Conservation (phyloP, 1,284 basidiomycete genomes). For the Ustanciosporium gigantosporum region DNA sequence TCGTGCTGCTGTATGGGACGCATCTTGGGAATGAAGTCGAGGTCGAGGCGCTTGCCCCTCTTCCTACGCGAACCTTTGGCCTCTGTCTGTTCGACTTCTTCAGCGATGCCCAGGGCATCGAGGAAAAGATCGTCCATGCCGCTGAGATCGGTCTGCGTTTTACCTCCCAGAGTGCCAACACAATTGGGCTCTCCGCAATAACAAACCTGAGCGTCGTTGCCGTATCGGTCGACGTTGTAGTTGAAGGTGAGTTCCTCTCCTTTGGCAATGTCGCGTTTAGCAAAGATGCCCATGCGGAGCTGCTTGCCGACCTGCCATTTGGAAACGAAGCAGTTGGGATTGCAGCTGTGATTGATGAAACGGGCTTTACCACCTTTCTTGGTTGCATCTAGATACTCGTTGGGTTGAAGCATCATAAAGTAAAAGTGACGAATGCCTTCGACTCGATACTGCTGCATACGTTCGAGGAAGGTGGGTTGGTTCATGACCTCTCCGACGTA, state of each 20-base stretch:
- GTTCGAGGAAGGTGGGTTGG: slow-evolving; percentile 81
- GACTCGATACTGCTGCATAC: slow-evolving; percentile 89
- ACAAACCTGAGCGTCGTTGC: slow-evolving; percentile 92
- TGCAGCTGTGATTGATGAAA: slow-evolving; percentile 97
- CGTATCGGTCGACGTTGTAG: slow-evolving; percentile 99
- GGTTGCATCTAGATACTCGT: slow-evolving; percentile 99
- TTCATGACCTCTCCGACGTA: slow-evolving; percentile 96
- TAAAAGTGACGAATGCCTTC: slow-evolving; percentile 97
- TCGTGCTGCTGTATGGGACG: slow-evolving; percentile 78
- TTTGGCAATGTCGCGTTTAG: slow-evolving; percentile 77
- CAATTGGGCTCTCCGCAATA: slow-evolving; percentile 96
- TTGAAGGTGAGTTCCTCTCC: slow-evolving; percentile 98
- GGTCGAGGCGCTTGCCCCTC: slow-evolving; percentile 88
- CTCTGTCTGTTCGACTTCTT: slow-evolving; percentile 77
- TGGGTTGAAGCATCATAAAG: slow-evolving; percentile 99
- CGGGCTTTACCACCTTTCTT: slow-evolving; percentile 94
- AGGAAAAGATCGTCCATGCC: slow-evolving; percentile 93
- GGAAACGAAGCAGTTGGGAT: slow-evolving; percentile 97
- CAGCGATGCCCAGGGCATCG: slow-evolving; percentile 92
- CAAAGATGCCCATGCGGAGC: slow-evolving; percentile 97
- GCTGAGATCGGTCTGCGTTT: slow-evolving; percentile 94
- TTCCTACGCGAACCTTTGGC: slow-evolving; percentile 88
- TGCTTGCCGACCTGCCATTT: slow-evolving; percentile 94
- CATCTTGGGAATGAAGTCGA: slow-evolving; percentile 76
- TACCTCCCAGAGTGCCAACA: slow-evolving; percentile 93